phyloP scores from a whole-genome alignment of 306 rosid species.

The Corylus avellana region DNA sequence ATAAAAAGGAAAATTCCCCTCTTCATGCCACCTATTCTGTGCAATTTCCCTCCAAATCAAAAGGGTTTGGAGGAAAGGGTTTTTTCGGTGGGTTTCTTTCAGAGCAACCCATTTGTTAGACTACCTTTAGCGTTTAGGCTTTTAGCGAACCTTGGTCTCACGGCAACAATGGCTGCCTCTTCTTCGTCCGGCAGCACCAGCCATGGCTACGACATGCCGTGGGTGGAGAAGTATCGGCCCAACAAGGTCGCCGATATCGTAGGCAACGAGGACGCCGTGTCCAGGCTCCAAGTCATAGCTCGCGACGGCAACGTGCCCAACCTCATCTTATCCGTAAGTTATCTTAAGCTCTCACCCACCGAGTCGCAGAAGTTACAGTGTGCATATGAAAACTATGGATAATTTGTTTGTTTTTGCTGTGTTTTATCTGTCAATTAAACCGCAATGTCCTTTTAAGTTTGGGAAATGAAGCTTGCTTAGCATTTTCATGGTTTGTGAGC shows the following conservation, averaged over 20 bases:
- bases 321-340: conserved; percentile 62
- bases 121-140: neutral
- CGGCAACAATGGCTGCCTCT: conserved; percentile 56
- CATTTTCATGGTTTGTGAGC: neutral
- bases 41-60: conserved; percentile 8
- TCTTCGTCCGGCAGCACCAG: conserved; percentile 38
- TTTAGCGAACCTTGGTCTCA: neutral
- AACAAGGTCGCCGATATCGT: conserved; percentile 76
- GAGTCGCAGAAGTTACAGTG: neutral
- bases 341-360: neutral
- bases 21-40: neutral
- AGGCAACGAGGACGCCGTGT: conserved; percentile 88
- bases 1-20: neutral
- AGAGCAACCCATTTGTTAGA: neutral
- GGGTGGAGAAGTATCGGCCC: conserved; percentile 98
- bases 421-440: neutral
- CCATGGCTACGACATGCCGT: conserved; percentile 68
- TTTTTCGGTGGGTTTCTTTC: neutral
- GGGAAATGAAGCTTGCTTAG: neutral
- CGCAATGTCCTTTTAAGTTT: neutral
- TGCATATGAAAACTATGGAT: neutral
- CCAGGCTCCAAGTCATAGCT: conserved; percentile 87
- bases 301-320: conserved; percentile 98
- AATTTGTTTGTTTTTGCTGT: neutral
- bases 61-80: neutral